A percentile compares a stretch with the other conserved stretches of the same genome.
phyloP scores from a whole-genome alignment of 177 flowering plant genomes.

The Vitis hybrid region DNA sequence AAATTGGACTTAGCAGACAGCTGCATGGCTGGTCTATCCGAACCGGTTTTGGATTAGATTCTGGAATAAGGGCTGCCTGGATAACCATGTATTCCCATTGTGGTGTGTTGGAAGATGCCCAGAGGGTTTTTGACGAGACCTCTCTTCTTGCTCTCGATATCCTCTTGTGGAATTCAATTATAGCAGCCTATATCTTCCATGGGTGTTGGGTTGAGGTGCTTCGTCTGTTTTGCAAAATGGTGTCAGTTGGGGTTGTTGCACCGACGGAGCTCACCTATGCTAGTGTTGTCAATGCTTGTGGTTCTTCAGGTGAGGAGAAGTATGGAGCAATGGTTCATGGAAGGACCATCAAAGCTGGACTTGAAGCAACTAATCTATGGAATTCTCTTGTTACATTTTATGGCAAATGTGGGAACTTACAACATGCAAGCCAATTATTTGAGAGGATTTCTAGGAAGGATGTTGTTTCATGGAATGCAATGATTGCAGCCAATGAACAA shows the following conservation, averaged over 20 bases:
- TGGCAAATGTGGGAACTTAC: conserved; percentile 22
- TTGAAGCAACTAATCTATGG: conserved; percentile 19
- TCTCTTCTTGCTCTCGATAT: conserved; percentile 12
- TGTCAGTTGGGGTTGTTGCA: conserved; percentile 14
- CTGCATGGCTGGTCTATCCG: conserved; percentile 33
- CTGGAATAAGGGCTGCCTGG: conserved; percentile 18
- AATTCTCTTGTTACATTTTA: conserved; percentile 37
- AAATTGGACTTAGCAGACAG: conserved; percentile 18
- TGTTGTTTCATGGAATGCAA: conserved; percentile 40
- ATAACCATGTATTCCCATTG: conserved; percentile 28
- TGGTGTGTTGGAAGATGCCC: conserved; percentile 25
- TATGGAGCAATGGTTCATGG: conserved; percentile 34
- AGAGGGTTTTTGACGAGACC: conserved; percentile 20
- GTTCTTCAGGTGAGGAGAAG: conserved; percentile 17
- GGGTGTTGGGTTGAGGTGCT: conserved; percentile 21
- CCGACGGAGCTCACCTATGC: conserved; percentile 28
- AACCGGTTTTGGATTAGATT: conserved; percentile 20
- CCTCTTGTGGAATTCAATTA: conserved; percentile 27
- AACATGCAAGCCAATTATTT: conserved; percentile 29
- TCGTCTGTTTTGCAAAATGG: conserved; percentile 20
- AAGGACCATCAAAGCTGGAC: conserved; percentile 24
- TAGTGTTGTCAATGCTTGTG: conserved; percentile 29
- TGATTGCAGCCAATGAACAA: conserved; percentile 31
- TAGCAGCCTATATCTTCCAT: conserved; percentile 21
- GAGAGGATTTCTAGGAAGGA: conserved; percentile 19